Base-by-base conservation (phyloP, 495 filamentous ascomycete species). In the Neurospora sp. region DNA sequence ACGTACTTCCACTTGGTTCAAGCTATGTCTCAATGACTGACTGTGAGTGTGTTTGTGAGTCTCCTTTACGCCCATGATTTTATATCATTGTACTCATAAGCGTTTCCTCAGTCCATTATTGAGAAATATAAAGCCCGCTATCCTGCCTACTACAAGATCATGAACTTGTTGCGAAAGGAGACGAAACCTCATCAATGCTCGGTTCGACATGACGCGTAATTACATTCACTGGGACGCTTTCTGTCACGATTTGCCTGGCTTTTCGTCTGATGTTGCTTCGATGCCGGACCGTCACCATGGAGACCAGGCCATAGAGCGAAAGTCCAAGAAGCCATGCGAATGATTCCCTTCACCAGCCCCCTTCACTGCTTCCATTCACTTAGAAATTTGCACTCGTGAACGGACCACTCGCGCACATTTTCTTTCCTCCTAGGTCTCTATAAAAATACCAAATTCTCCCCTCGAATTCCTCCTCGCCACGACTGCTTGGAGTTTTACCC, bases 161-260 rank as follows among this genome's bases (percentile, higher is more conserved):
- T 0, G 12, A 4, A 65, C 53, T 9, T 61, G 0, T 8, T 5
- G 10, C 48, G 0, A 1, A 61, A 3, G 10, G 16, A 16, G 1
- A 8, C 12, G 5, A 31, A 31, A 31, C 8, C 2, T 5, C 2
- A 2, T 0, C 48, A 65, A 65, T 65, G 53, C 7, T 18, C 6
- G 4, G 27, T 0, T 9, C 3, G 53, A 65, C 53, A 65, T 31
- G 14, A 3, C 53, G 1, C 14, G 53, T 65, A 65, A 16, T 9
- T 18, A 35, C 6, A 7, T 4, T 18, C 53, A 35, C 53, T 4
- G 1, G 27, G 0, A 31, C 1, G 0, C 14, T 18, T 35, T 37
- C 14, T 0, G 0, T 16, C 0, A 59, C 0, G 20, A 27, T 18
- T 4, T 0, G 0, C 27, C 3, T 35, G 27, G 0, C 6, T 16